phyloP scores from a whole-genome alignment of 768 basidiomycete genomes.

The Gymnopilus junonius region DNA sequence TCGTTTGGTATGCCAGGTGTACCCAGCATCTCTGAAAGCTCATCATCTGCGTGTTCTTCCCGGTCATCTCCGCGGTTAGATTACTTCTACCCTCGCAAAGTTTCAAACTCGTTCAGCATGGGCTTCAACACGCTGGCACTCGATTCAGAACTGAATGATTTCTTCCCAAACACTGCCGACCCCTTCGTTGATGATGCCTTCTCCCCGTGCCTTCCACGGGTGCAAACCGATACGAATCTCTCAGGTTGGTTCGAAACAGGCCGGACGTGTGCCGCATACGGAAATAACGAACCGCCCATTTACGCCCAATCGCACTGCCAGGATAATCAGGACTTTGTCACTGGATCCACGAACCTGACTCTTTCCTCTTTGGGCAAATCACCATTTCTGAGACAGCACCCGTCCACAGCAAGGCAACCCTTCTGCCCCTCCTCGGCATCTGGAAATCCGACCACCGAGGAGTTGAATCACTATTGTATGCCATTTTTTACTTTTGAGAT shows the following conservation, averaged over 20 bases:
- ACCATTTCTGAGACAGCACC: conserved; percentile 25
- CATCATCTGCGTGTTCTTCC: conserved; percentile 40
- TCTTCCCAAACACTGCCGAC: conserved; percentile 41
- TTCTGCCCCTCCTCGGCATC: conserved; percentile 35
- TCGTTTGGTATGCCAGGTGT: conserved; percentile 26
- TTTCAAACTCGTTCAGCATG: conserved; percentile 35
- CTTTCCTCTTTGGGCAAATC: conserved; percentile 26
- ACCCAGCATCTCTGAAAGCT: conserved; percentile 32
- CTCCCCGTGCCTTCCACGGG: conserved; percentile 32
- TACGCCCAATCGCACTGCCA: conserved; percentile 23
- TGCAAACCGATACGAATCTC: conserved; percentile 31
- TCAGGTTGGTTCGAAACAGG: conserved; percentile 39
- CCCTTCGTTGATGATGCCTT: conserved; percentile 40
- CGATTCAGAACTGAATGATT: conserved; percentile 32
- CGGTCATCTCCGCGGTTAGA: conserved; percentile 45
- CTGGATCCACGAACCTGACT: conserved; percentile 26
- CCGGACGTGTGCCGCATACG: conserved; percentile 37
- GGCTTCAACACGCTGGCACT: conserved; percentile 34
- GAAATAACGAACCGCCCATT: conserved; percentile 27
- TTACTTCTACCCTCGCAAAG: conserved; percentile 36
- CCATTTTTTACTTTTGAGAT: conserved; percentile 15
- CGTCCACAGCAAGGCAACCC: conserved; percentile 18
- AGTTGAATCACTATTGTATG: conserved; percentile 63
- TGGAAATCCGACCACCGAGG: conserved; percentile 41
- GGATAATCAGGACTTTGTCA: conserved; percentile 24